Base-by-base conservation (phyloP, 306 rosid species). In the Castanospermum australe region DNA sequence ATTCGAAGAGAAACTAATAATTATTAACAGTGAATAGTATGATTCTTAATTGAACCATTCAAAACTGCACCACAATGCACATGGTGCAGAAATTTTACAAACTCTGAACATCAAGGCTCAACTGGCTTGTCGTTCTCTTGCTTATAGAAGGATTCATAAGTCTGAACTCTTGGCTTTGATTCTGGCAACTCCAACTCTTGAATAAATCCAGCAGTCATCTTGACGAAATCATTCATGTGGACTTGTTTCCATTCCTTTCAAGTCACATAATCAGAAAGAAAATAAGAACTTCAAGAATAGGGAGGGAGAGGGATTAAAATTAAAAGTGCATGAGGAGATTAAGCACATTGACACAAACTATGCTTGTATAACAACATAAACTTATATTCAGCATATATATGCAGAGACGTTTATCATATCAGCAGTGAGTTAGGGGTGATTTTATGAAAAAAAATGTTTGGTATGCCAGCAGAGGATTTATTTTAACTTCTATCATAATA, bases 171-270 rank as follows among this genome's bases (percentile, higher is more conserved):
- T 41, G 94, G 82, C 90, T 92, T 90, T 28, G 96, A 64, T 61
- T 93, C 89, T 52, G 97, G 94, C 80, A 81, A 83, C 79, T 90
- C 84, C 80, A 90, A 57, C 77, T 89, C 90, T 89, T 87, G 81
- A 81, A 79, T 69, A 71, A 95, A 95, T 6, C 71, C 86, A 41
- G 48, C 47, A 1, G 93, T 91, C 97, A 92, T 91, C 89, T 86
- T 81, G 73, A 93, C 54, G 61, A 95, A 95, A 71, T 91, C 98
- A 44, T 87, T 80, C 94, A 75, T 50, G 76, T 83, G 90, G 55
- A 15, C 64, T 76, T 14, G 82, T 72, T 91, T 90, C 99, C 98
- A 93, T 76, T 87, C 96, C 99, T 95, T 51, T 60, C 20, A 75
- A 17, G 70, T 71, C 55, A 75, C 64, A 78, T 55, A 28, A 77